These are phyloP conservation scores for Globisporangium parvum DNA, from an alignment of 352 stramenopile species.

Conservation along the genomic window DNA sequence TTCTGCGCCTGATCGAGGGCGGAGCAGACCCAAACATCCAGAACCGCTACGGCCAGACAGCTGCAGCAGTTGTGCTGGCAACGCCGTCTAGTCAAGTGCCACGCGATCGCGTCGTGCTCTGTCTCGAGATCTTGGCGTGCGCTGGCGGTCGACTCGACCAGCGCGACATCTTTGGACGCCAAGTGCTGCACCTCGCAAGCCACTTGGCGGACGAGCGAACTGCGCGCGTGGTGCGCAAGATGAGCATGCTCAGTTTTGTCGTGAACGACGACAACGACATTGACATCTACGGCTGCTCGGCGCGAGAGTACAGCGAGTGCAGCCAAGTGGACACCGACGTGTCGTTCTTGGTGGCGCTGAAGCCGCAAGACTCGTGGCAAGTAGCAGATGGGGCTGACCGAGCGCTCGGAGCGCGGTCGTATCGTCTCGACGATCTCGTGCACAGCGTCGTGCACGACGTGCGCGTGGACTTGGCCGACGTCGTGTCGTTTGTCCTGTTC, in stretches of 20 bases:
- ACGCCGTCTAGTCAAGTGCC: slow-evolving; percentile 12
- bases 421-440: slow-evolving; percentile 28
- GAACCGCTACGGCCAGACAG: slow-evolving; percentile 71
- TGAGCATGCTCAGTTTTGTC: slow-evolving; percentile 13
- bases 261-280: slow-evolving; percentile 19
- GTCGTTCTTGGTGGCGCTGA: slow-evolving; percentile 22
- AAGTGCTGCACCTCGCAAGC: slow-evolving; percentile 45
- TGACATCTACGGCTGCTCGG: slow-evolving; percentile 64
- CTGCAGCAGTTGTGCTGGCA: slow-evolving; percentile 44
- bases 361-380: slow-evolving; percentile 21
- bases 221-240: slow-evolving; percentile 24
- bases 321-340: slow-evolving; percentile 21
- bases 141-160: slow-evolving; percentile 41
- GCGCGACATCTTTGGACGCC: slow-evolving; percentile 59
- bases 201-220: slow-evolving; percentile 34
- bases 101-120: slow-evolving; percentile 27
- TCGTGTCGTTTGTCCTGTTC: slow-evolving; percentile 67
- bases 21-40: slow-evolving; percentile 51
- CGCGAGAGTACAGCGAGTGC: slow-evolving; percentile 41
- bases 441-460: slow-evolving; percentile 23
- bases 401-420: slow-evolving; percentile 15
- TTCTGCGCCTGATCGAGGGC: slow-evolving; percentile 44
- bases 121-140: slow-evolving; percentile 44
- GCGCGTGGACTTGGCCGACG: slow-evolving; percentile 49
- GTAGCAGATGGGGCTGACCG: slow-evolving; percentile 1